Evolutionary conservation across 169 alveolate species (phyloP).

Genomic region (Toxoplasma gondii): DNA sequence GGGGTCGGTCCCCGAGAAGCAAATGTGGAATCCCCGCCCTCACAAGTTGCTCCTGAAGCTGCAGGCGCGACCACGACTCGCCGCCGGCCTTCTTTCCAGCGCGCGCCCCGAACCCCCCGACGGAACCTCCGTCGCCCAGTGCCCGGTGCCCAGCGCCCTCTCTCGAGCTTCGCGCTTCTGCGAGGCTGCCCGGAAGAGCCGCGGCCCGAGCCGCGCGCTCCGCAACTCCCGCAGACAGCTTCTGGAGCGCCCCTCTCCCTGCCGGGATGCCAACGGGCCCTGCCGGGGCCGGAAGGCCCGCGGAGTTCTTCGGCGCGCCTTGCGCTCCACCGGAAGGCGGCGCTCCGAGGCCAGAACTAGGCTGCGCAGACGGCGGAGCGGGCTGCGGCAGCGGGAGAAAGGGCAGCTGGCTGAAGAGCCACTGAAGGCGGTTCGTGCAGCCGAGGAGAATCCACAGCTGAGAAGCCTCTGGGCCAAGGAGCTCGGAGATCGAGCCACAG

Average conservation of each 20-base stretch:
- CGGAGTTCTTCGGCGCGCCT: not conserved
- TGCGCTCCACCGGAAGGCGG: not conserved
- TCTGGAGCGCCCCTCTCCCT: not conserved
- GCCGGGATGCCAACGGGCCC: not conserved
- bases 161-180: not conserved
- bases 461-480: slow-evolving; percentile 20
- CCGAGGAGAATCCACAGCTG: slow-evolving; percentile 55
- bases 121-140: not conserved
- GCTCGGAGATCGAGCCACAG: not conserved
- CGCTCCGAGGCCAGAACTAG: not conserved
- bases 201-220: not conserved
- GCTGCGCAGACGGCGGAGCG: slow-evolving; percentile 23
- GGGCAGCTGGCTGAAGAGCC: slow-evolving; percentile 56
- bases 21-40: slow-evolving; percentile 9
- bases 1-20: not conserved
- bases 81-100: not conserved
- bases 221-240: not conserved
- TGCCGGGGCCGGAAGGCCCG: not conserved
- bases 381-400: slow-evolving; percentile 66
- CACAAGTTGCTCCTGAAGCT: slow-evolving; percentile 25
- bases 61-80: not conserved
- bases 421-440: slow-evolving; percentile 61
- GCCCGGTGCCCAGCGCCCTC: not conserved
- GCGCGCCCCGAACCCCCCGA: not conserved
- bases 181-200: not conserved